Percentiles rank a stretch among this genome's conserved stretches.
Evolutionary conservation across 495 filamentous ascomycete genomes (phyloP).

Genomic region (Astrocystis sublimbata): DNA sequence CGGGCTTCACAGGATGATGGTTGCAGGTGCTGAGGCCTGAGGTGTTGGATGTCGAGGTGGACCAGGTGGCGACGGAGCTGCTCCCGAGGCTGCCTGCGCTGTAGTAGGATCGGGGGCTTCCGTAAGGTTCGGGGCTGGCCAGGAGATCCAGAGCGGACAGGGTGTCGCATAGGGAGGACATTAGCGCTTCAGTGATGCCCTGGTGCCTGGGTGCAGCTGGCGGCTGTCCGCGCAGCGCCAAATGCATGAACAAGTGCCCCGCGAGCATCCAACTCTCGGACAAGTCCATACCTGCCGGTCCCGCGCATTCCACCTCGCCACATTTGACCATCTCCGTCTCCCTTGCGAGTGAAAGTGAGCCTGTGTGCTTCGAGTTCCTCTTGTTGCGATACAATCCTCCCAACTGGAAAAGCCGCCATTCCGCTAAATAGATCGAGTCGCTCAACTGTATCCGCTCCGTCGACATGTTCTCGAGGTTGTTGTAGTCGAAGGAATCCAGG

Average conservation of each 20-base stretch:
- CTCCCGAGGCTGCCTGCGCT: conserved; percentile 9
- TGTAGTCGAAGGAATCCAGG: conserved; percentile 32
- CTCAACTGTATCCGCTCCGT: conserved; percentile 28
- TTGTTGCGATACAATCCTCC: conserved; percentile 24
- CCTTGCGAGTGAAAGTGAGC: conserved; percentile 19
- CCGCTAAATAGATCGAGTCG: conserved; percentile 34
- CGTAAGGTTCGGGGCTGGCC: conserved; percentile 22
- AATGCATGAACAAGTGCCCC: conserved; percentile 30
- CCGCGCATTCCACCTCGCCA: background rate
- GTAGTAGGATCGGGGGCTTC: conserved; percentile 17
- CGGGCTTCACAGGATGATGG: background rate
- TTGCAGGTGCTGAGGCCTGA: conserved; percentile 12
- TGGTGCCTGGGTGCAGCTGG: conserved; percentile 31
- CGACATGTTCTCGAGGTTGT: conserved; percentile 26
- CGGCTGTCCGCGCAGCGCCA: conserved; percentile 33
- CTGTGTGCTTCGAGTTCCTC: conserved; percentile 14
- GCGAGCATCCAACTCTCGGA: conserved; percentile 31
- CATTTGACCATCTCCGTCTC: conserved; percentile 16
- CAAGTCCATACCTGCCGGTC: conserved; percentile 25
- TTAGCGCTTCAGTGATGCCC: conserved; percentile 27
- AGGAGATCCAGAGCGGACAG: conserved; percentile 26
- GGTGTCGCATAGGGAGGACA: conserved; percentile 29
- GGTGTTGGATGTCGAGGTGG: conserved; percentile 28
- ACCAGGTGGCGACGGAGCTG: conserved; percentile 23
- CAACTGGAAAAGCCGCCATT: conserved; percentile 33